These are phyloP conservation scores for Epithemia pelagica DNA, from an alignment of 108 stramenopile genomes.

Conservation along the genomic window DNA sequence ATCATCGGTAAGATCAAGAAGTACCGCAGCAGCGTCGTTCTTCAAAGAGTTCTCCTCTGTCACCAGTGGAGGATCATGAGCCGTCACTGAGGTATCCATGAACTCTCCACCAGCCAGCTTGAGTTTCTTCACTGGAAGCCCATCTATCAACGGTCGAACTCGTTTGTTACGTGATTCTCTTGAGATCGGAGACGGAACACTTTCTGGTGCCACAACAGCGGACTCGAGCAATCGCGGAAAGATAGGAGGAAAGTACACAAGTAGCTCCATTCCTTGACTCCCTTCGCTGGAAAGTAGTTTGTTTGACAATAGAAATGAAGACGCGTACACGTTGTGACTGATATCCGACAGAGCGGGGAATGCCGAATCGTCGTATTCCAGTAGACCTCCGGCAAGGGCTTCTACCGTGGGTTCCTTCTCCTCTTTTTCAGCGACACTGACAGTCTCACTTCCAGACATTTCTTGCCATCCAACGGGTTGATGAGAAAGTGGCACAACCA, in stretches of 20 bases:
- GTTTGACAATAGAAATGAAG: conserved; percentile 4
- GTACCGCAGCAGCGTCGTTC: conserved; percentile 6
- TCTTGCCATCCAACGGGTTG: no score
- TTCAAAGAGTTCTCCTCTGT: conserved; percentile 11
- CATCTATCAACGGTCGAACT: background rate
- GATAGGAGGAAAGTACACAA: conserved; percentile 64
- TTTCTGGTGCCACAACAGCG: background rate
- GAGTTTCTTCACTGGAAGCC: background rate
- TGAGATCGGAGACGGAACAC: background rate
- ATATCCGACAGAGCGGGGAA: background rate
- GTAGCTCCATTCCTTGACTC: conserved; percentile 48
- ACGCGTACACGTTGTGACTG: conserved; percentile 20
- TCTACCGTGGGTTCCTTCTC: no score
- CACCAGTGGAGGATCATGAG: background rate
- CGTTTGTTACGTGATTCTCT: background rate
- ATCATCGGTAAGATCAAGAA: conserved; percentile 26
- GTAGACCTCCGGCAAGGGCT: background rate
- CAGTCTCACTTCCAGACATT: no score
- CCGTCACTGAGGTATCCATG: background rate
- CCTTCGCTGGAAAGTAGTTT: conserved; percentile 29
- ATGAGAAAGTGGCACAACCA: background rate
- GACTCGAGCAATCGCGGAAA: conserved; percentile 30
- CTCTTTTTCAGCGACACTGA: no score
- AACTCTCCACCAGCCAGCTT: background rate
- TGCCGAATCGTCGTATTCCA: background rate